Evolutionary conservation across 257 asterid genomes (phyloP), one percentile per base, ranked within the genome.

Genomic region (Nemophila menziesii): DNA sequence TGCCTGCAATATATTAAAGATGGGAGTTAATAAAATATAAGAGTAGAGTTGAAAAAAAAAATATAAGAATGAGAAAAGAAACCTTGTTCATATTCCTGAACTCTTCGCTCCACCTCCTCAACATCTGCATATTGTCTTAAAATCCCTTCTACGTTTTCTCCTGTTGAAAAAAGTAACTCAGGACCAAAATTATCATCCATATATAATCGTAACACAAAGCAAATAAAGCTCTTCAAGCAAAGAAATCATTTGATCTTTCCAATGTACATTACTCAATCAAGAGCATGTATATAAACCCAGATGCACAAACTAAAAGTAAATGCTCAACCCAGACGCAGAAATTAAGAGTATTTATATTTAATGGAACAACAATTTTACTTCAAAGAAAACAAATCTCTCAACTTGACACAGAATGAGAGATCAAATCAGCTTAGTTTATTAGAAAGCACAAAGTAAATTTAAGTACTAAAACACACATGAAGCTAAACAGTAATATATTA

Each of bases 11-110:
- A n/a, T n/a, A n/a, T n/a, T n/a, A n/a, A n/a, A n/a, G n/a, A n/a
- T n/a, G n/a, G n/a, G n/a, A n/a, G n/a, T n/a, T n/a, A n/a, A n/a
- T n/a, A n/a, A n/a, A n/a, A n/a, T n/a, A n/a, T n/a, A n/a, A n/a
- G n/a, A n/a, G n/a, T n/a, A n/a, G n/a, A n/a, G n/a, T n/a, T n/a
- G 20, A 45, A 50, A 16, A 12, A 2, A 49, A 34, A 33, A 42
- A n/a, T n/a, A n/a, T n/a, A n/a, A 43, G 15, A 29, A 1, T 29
- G 4, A n/a, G n/a, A n/a, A 1, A 3, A 37, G 6, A 3, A 43
- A 85, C 96, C 96, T 85, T 73, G 83, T 63, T 81, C 96, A 40
- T 85, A 85, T 58, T 78, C 89, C 42, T 75, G 77, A 63, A 85
- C 92, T 75, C 96, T 64, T 40, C 52, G 72, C 15, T 71, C 82